These are phyloP conservation scores for Desmodesmus armatus DNA, from an alignment of 139 green algal genomes.

Conservation along the genomic window DNA sequence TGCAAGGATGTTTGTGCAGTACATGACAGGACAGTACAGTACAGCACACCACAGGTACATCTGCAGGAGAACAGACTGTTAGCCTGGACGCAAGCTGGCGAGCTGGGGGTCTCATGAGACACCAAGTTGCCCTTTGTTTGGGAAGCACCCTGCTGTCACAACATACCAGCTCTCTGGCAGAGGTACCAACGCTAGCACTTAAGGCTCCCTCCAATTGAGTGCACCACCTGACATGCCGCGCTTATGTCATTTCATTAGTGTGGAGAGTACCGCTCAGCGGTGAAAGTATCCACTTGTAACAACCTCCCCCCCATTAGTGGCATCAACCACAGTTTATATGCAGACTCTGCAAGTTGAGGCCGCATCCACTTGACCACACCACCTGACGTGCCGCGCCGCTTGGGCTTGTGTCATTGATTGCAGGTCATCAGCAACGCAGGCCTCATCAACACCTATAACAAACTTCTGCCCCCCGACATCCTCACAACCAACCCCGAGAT, in stretches of 20 bases:
- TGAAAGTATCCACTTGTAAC: not conserved
- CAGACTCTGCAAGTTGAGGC: not conserved
- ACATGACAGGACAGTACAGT: not conserved
- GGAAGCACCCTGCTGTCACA: too few species aligned
- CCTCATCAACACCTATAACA: conserved; percentile 7
- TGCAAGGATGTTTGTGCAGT: not conserved
- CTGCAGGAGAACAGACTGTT: too few species aligned
- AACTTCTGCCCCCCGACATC: not conserved
- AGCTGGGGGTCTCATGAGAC: too few species aligned
- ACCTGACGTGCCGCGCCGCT: not conserved
- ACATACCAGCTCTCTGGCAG: too few species aligned
- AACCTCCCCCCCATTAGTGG: not conserved
- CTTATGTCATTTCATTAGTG: not conserved
- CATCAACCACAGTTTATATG: not conserved
- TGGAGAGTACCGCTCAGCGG: not conserved
- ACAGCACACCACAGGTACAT: not conserved
- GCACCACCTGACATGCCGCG: too few species aligned
- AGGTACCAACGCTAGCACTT: too few species aligned
- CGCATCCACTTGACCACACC: not conserved
- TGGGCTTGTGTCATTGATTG: not conserved
- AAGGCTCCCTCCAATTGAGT: too few species aligned
- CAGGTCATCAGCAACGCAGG: conserved; percentile 28
- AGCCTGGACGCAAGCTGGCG: too few species aligned
- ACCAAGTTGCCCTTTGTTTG: too few species aligned
- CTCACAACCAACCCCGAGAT: not conserved